Percentiles rank a stretch among this genome's conserved stretches.
phyloP scores from a whole-genome alignment of 768 basidiomycete species.

The Phylloporus rhodoxanthus region DNA sequence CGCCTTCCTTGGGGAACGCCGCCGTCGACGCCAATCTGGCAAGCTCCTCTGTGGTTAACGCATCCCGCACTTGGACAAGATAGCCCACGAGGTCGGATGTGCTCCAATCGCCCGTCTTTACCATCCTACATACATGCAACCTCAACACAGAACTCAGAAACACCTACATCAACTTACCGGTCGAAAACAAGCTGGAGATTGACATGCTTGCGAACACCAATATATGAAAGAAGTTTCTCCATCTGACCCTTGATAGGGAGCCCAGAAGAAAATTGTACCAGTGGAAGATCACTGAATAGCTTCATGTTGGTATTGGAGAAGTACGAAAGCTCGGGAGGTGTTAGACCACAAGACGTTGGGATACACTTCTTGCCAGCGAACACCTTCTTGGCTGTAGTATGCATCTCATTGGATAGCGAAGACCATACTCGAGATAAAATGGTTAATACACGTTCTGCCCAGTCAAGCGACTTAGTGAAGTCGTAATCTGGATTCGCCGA shows the following conservation, averaged over 20 bases:
- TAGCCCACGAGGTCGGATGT: conserved; percentile 82
- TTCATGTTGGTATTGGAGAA: conserved; percentile 76
- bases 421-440: conserved; percentile 71
- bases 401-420: conserved; percentile 45
- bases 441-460: conserved; percentile 75
- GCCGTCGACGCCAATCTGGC: conserved; percentile 55
- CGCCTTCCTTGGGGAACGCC: conserved; percentile 66
- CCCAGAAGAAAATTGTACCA: conserved; percentile 67
- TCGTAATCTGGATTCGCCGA: conserved; percentile 48
- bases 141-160: conserved; percentile 1
- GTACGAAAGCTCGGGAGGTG: conserved; percentile 66
- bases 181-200: conserved; percentile 92
- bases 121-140: conserved; percentile 49
- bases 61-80: conserved; percentile 72
- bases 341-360: conserved; percentile 57
- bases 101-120: conserved; percentile 87
- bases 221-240: conserved; percentile 61
- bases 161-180: conserved; percentile 41
- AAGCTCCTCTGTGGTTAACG: conserved; percentile 51
- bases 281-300: conserved; percentile 77
- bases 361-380: conserved; percentile 44
- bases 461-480: conserved; percentile 56
- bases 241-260: conserved; percentile 56
- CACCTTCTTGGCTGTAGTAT: conserved; percentile 37
- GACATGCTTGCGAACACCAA: conserved; percentile 88